Evolutionary conservation across 2,329 filamentous ascomycete species (phyloP).

Genomic region (Fusarium piperis): DNA sequence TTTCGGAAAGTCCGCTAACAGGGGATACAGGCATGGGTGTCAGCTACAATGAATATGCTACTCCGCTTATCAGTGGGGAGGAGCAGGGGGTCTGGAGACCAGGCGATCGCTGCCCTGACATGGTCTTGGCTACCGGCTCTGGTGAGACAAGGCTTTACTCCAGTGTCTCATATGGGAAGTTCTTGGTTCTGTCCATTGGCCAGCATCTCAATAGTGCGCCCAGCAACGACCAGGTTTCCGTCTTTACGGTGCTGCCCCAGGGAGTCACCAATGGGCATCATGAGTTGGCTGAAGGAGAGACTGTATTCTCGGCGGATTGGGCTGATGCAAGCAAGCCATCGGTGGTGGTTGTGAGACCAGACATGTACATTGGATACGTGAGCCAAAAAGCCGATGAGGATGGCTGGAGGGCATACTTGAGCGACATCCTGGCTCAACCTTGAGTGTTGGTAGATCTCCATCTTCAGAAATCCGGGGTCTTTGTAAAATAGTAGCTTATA

Average conservation of each 20-base stretch:
- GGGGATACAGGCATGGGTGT: slow-evolving; percentile 20
- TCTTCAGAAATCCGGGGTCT: neutral
- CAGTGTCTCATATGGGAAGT: slow-evolving; percentile 1
- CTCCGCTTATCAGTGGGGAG: slow-evolving; percentile 12
- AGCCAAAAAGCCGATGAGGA: neutral
- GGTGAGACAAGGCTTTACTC: slow-evolving; percentile 10
- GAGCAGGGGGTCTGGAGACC: slow-evolving; percentile 19
- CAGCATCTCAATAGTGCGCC: neutral
- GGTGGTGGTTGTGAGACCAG: slow-evolving; percentile 25
- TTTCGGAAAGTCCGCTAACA: neutral
- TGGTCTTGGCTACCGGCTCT: neutral
- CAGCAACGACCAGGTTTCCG: neutral
- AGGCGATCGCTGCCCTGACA: slow-evolving; percentile 27
- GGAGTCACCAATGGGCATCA: neutral
- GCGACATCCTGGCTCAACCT: neutral
- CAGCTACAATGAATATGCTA: slow-evolving; percentile 14
- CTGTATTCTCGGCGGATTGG: slow-evolving; percentile 16
- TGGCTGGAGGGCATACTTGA: slow-evolving; percentile 20
- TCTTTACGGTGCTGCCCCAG: neutral
- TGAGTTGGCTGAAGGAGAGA: neutral
- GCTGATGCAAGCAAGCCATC: neutral
- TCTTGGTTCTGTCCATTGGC: slow-evolving; percentile 3
- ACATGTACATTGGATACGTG: slow-evolving; percentile 35
- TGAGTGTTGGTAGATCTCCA: neutral
- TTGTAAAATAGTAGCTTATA: neutral